Percentiles rank a stretch among this genome's conserved stretches.
These are phyloP conservation scores for Penicillium manginii DNA, from an alignment of 495 filamentous ascomycete genomes.

Conservation along the genomic window DNA sequence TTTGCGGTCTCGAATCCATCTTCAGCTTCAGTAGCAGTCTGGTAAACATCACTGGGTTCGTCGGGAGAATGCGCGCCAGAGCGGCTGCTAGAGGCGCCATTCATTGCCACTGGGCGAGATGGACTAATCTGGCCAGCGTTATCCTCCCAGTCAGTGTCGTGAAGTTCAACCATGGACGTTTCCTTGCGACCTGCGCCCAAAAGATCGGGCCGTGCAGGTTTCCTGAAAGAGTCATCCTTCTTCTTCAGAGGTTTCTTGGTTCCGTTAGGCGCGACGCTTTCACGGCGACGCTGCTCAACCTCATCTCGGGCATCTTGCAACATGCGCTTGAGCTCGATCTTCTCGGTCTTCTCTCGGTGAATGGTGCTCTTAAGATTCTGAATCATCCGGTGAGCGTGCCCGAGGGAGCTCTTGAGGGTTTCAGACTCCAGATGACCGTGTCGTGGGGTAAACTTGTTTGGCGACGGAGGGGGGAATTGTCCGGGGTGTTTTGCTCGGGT, in stretches of 20 bases:
- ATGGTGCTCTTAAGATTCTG: slow-evolving; percentile 92
- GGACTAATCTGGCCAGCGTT: slow-evolving; percentile 59
- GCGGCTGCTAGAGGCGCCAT: slow-evolving; percentile 23
- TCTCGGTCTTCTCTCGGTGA: slow-evolving; percentile 97
- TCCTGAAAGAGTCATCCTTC: slow-evolving; percentile 74
- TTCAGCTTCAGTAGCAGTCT: slow-evolving; percentile 82
- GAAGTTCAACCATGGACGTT: slow-evolving; percentile 72
- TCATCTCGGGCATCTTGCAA: slow-evolving; percentile 95
- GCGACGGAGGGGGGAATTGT: slow-evolving; percentile 90
- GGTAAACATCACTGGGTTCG: slow-evolving; percentile 69
- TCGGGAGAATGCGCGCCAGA: slow-evolving; percentile 35
- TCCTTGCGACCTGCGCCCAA: slow-evolving; percentile 77
- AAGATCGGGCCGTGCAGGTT: slow-evolving; percentile 69
- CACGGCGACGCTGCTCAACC: slow-evolving; percentile 73
- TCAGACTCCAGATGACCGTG: slow-evolving; percentile 91
- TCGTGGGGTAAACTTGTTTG: slow-evolving; percentile 85
- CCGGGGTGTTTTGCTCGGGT: slow-evolving; percentile 73
- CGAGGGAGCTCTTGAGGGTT: slow-evolving; percentile 88
- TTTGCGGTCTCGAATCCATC: slow-evolving; percentile 84
- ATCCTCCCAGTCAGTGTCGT: slow-evolving; percentile 93
- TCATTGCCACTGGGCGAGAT: slow-evolving; percentile 30
- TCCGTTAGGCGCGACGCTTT: slow-evolving; percentile 50
- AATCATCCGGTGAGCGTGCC: slow-evolving; percentile 95
- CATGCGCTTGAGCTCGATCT: slow-evolving; percentile 92
- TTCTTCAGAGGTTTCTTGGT: slow-evolving; percentile 69